Evolutionary conservation across 257 asterid genomes (phyloP).

Genomic region (Forsythia viridissima): DNA sequence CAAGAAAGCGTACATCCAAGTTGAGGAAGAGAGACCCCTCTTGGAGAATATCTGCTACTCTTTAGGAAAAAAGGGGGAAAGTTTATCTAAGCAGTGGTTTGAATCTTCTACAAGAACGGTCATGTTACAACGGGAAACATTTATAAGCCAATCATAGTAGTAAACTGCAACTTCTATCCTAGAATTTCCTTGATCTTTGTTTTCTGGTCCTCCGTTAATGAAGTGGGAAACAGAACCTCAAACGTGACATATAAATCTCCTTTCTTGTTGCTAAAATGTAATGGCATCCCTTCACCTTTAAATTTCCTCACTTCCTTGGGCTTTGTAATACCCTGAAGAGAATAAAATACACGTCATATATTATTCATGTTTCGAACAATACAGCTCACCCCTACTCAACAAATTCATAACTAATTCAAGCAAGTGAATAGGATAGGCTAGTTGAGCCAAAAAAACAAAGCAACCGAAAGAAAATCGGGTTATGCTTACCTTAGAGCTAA

Average conservation of each 20-base stretch:
- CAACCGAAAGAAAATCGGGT: neutral
- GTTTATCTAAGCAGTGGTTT: neutral
- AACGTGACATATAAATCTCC: conserved; percentile 79
- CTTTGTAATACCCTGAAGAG: conserved; percentile 70
- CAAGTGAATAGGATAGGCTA: neutral
- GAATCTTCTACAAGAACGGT: conserved; percentile 4
- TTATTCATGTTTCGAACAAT: neutral
- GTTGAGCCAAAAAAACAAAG: neutral
- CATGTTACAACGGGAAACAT: conserved; percentile 8
- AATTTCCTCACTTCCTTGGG: conserved; percentile 89
- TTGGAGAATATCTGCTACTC: neutral
- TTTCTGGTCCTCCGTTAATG: conserved; percentile 79
- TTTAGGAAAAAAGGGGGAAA: too few species aligned
- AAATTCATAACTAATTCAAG: neutral
- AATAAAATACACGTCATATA: neutral
- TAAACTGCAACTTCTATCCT: conserved; percentile 26
- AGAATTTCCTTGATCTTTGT: conserved; percentile 70
- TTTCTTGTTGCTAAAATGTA: conserved; percentile 79
- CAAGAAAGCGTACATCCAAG: neutral
- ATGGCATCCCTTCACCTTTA: conserved; percentile 93
- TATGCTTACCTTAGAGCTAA: conserved; percentile 70
- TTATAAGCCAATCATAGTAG: neutral
- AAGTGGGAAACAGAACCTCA: conserved; percentile 85
- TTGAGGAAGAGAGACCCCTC: neutral
- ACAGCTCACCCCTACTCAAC: neutral